Evolutionary conservation across 2,329 filamentous ascomycete species (phyloP).

Genomic region (Lasiodiplodia gonubiensis): DNA sequence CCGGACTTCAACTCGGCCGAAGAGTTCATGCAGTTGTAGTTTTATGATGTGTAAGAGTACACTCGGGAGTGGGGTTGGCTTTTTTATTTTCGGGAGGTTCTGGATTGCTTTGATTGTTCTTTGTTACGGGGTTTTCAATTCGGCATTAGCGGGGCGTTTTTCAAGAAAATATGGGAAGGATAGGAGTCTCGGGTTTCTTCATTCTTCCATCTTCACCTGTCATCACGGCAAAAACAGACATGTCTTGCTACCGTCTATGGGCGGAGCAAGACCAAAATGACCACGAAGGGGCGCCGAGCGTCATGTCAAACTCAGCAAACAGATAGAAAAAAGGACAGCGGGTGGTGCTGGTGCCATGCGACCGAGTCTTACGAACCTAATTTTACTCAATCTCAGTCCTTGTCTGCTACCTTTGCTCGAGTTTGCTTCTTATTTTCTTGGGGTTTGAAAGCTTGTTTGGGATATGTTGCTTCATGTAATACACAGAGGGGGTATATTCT

Average conservation of each 20-base stretch:
- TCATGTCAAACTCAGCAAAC: not conserved
- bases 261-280: not conserved
- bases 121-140: not conserved
- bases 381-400: not conserved
- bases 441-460: not conserved
- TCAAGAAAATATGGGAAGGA: not conserved
- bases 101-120: not conserved
- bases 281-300: not conserved
- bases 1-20: constrained; percentile 62
- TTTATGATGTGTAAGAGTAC: not conserved
- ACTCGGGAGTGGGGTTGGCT: not conserved
- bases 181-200: not conserved
- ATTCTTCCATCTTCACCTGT: not conserved
- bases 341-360: not conserved
- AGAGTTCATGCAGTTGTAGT: constrained; percentile 29
- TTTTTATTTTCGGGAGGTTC: not conserved
- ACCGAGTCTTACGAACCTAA: not conserved
- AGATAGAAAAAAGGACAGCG: not conserved
- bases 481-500: not conserved
- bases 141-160: not conserved
- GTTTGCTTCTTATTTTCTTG: not conserved
- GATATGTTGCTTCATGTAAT: not conserved
- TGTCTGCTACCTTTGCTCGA: not conserved
- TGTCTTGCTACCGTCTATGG: not conserved
- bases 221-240: not conserved